Conservation (phyloP, 108 stramenopile species). For the Nitzschia palea region DNA sequence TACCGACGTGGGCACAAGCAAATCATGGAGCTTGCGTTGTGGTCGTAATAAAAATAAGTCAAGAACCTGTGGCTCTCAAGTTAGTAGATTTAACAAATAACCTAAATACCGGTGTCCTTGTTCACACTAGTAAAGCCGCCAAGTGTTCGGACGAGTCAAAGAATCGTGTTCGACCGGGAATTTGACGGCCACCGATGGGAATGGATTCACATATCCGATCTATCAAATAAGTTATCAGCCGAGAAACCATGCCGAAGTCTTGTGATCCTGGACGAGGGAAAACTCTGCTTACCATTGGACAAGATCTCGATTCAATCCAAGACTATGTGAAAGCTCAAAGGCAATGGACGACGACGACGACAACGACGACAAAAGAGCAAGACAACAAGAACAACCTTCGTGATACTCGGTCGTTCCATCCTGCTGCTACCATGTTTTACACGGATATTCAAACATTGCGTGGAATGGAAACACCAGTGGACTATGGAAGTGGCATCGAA, state of each 20-base stretch:
- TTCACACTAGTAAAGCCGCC: no score
- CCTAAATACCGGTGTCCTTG: no score
- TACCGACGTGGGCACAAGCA: no score
- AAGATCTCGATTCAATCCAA: constrained; percentile 81
- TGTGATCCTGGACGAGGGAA: constrained; percentile 65
- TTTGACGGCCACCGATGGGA: no score
- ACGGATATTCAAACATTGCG: constrained; percentile 68
- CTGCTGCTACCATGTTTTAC: constrained; percentile 76
- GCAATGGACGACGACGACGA: constrained; percentile 73
- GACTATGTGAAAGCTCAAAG: constrained; percentile 67
- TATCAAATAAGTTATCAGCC: no score
- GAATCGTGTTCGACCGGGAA: no score
- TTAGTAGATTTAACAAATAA: no score
- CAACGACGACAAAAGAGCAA: constrained; percentile 26
- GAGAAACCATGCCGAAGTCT: neutral
- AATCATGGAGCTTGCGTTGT: no score
- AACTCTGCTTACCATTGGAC: constrained; percentile 62
- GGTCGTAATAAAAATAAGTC: no score
- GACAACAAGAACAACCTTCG: constrained; percentile 2
- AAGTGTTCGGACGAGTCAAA: no score
- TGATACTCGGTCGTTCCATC: constrained; percentile 37
- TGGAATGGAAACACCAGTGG: constrained; percentile 63
- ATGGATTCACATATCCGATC: no score
- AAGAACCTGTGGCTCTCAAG: no score
- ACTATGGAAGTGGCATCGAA: constrained; percentile 82